Conservation (phyloP, 2,329 filamentous ascomycete genomes). For the Coniosporium tulheliwenetii region DNA sequence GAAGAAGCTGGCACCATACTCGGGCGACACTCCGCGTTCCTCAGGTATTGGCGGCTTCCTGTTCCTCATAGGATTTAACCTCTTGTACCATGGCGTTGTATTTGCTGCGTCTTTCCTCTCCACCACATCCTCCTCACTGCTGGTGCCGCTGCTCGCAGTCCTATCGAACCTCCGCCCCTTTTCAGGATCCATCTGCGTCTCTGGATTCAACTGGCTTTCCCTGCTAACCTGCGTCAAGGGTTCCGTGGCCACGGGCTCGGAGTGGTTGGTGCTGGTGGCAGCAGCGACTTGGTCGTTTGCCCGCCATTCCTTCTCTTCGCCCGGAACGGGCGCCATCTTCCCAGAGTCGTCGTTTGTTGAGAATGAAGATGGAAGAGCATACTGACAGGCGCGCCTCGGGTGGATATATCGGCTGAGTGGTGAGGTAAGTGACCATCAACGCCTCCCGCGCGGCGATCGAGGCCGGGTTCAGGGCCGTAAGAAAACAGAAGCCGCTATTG, state of each 20-base stretch:
- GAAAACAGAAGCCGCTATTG: too few species aligned
- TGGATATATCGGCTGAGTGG: slow-evolving; percentile 2
- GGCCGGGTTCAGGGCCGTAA: too few species aligned
- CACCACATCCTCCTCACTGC: slow-evolving; percentile 13
- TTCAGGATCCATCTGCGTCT: slow-evolving; percentile 16
- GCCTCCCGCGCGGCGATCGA: too few species aligned
- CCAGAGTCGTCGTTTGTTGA: too few species aligned
- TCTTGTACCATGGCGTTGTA: slow-evolving; percentile 48
- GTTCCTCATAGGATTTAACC: slow-evolving; percentile 31
- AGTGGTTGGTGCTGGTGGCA: slow-evolving; percentile 16
- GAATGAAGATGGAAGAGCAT: neutral
- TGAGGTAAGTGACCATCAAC: slow-evolving; percentile 1
- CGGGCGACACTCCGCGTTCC: slow-evolving; percentile 41
- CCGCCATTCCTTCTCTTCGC: too few species aligned
- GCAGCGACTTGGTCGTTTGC: slow-evolving; percentile 18
- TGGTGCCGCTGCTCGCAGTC: slow-evolving; percentile 7
- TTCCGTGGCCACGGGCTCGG: slow-evolving; percentile 24
- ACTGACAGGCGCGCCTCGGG: neutral
- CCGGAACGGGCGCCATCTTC: too few species aligned
- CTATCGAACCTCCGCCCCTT: slow-evolving; percentile 4
- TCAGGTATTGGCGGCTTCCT: slow-evolving; percentile 39
- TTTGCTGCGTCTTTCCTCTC: slow-evolving; percentile 6
- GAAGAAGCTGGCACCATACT: slow-evolving; percentile 58
- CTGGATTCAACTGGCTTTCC: slow-evolving; percentile 17
- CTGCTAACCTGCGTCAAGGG: slow-evolving; percentile 18